Evolutionary conservation across 805 yeast genomes (phyloP), one percentile per base, ranked within the genome.

Genomic region (Kodamaea sagamina): DNA sequence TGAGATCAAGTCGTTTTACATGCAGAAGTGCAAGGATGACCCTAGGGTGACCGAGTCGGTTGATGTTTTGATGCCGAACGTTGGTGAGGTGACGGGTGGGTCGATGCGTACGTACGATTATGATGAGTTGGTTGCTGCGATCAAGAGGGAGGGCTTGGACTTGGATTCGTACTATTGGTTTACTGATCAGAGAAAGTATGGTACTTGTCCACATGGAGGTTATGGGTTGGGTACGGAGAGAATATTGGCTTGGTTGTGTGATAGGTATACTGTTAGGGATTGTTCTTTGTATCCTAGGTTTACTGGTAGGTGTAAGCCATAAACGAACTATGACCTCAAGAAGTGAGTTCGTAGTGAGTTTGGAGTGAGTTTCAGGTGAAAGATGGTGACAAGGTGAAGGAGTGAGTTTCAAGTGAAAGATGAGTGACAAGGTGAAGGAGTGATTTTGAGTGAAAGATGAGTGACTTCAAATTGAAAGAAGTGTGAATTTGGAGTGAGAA

Each of bases 171-270:
- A 93, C 79, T 90, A 92, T 77, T 93, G 97, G 97, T 95, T 87
- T 71, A 80, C 81, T 46, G 99, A 93, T 64, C 92, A 86, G 72
- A 83, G 99, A 71, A 84, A 86, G 71, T 93, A 93, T 71, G 99
- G 99, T 67, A 85, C 97, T 9, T 86, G 88, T 71, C 97, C 97
- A 31, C 99, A 93, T 63, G 99, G 99, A 67, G 99, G 99, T 54
- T 93, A 93, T 72, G 99, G 99, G 60, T 71, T 93, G 53, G 99
- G 99, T 54, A 89, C 97, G 26, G 99, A 93, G 74, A 86, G 99
- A 72, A 88, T 93, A 60, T 77, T 93, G 55, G 99, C 99, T 29
- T 93, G 99, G 99, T 78, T 93, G 63, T 89, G 97, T 74, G 84
- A 90, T 79, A 79, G 99, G 70, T 93, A 81, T 76, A 95, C 99